A percentile compares a stretch with the other conserved stretches of the same genome.
These are phyloP conservation scores for Euphorbia corollata DNA, from an alignment of 441 rosid genomes.

Conservation along the genomic window DNA sequence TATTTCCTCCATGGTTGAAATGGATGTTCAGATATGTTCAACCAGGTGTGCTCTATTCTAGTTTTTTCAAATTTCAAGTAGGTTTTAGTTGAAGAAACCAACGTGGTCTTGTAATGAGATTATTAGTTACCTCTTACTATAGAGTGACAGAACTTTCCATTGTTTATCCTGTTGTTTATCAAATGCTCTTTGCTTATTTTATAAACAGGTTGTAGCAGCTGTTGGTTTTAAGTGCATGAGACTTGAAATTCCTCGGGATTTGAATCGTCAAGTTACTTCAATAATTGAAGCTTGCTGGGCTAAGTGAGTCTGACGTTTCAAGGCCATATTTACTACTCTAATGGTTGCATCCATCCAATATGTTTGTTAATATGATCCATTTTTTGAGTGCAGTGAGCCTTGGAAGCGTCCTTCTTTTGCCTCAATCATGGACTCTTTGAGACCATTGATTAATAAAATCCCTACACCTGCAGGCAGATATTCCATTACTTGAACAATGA, in stretches of 20 bases:
- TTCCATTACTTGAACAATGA: conserved; percentile 31
- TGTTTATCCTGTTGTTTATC: conserved; percentile 3
- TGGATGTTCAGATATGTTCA: no score
- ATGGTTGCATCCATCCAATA: not conserved
- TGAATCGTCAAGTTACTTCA: conserved; percentile 71
- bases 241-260: conserved; percentile 78
- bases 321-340: not conserved
- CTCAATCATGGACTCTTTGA: conserved; percentile 72
- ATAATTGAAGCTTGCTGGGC: conserved; percentile 93
- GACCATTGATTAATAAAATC: conserved; percentile 60
- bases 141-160: no score
- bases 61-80: not conserved
- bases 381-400: conserved; percentile 61
- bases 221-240: conserved; percentile 88
- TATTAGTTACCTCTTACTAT: not conserved
- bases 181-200: not conserved
- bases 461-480: conserved; percentile 53
- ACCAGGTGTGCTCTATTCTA: no score
- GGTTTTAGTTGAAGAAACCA: not conserved
- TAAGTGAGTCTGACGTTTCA: conserved; percentile 39
- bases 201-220: conserved; percentile 78
- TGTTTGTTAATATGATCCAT: conserved; percentile 16
- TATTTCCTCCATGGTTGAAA: not conserved
- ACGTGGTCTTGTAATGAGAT: not conserved
- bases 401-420: conserved; percentile 94